Percentiles rank a stretch among this genome's conserved stretches.
Conservation (phyloP, 148 eudicot species). For the Rhododendron kiyosumense region DNA sequence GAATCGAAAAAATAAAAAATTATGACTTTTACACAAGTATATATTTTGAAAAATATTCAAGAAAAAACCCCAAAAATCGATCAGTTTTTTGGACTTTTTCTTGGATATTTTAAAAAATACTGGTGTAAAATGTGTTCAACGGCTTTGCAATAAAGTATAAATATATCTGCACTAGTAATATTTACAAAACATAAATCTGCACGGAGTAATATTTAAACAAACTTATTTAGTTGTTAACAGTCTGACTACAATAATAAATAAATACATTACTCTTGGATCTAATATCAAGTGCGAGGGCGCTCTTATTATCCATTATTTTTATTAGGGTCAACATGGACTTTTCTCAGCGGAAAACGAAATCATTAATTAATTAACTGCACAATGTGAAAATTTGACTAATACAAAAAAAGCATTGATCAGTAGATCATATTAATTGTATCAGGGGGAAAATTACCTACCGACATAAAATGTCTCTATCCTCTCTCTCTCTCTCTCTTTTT, state of each 20-base stretch:
- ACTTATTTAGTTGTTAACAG: not conserved
- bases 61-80: too few species aligned
- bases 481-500: not conserved
- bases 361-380: not conserved
- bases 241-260: not conserved
- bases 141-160: too few species aligned
- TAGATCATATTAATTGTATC: not conserved
- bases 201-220: too few species aligned
- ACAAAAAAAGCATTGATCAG: not conserved
- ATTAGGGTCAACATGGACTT: constrained; percentile 1
- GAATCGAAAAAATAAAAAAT: too few species aligned
- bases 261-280: not conserved
- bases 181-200: too few species aligned
- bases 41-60: too few species aligned
- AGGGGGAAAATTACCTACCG: not conserved
- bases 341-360: not conserved
- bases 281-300: not conserved
- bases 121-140: too few species aligned
- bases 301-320: not conserved
- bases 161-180: too few species aligned
- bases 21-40: too few species aligned
- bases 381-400: constrained; percentile 3
- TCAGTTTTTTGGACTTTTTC: too few species aligned
- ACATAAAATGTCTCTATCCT: not conserved
- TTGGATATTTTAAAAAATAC: too few species aligned